Conservation (phyloP, 495 filamentous ascomycete genomes). For the Penicillium turbatum region DNA sequence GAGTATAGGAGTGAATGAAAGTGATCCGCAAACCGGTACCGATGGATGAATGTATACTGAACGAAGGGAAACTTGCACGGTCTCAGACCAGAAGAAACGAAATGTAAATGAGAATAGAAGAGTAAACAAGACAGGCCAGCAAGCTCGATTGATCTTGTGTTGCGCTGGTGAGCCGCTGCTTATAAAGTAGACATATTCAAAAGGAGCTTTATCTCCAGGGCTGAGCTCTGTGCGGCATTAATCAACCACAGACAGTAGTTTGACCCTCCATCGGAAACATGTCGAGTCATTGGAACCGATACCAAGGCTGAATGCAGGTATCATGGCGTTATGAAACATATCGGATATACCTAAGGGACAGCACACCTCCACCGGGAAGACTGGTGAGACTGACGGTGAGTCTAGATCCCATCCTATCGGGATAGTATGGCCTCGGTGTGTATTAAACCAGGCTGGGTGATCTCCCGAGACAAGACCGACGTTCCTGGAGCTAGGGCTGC, state of each 20-base stretch:
- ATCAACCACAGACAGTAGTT: constrained; percentile 21
- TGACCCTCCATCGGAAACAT: not conserved
- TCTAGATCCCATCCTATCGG: not conserved
- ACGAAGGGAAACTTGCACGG: constrained; percentile 24
- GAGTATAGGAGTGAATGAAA: constrained; percentile 19
- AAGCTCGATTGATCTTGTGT: constrained; percentile 8
- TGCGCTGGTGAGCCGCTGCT: not conserved
- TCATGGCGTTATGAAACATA: constrained; percentile 15
- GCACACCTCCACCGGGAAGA: constrained; percentile 6
- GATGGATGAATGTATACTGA: constrained; percentile 24
- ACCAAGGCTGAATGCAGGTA: constrained; percentile 2
- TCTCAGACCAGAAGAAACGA: constrained; percentile 36
- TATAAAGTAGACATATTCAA: constrained; percentile 9
- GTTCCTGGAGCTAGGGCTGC: constrained; percentile 14
- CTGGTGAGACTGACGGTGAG: constrained; percentile 14
- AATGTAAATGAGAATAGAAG: constrained; percentile 18
- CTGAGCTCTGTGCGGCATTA: constrained; percentile 1
- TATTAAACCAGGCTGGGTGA: not conserved
- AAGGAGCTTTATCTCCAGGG: not conserved
- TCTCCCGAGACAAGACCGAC: constrained; percentile 15
- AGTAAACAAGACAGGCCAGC: constrained; percentile 17
- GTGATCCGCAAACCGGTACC: constrained; percentile 34
- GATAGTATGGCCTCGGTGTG: not conserved
- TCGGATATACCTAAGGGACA: constrained; percentile 6
- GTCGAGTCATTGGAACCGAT: constrained; percentile 8